Evolutionary conservation across 805 yeast species (phyloP), one percentile per base, ranked within the genome.

Genomic region (Ogataea henricii): DNA sequence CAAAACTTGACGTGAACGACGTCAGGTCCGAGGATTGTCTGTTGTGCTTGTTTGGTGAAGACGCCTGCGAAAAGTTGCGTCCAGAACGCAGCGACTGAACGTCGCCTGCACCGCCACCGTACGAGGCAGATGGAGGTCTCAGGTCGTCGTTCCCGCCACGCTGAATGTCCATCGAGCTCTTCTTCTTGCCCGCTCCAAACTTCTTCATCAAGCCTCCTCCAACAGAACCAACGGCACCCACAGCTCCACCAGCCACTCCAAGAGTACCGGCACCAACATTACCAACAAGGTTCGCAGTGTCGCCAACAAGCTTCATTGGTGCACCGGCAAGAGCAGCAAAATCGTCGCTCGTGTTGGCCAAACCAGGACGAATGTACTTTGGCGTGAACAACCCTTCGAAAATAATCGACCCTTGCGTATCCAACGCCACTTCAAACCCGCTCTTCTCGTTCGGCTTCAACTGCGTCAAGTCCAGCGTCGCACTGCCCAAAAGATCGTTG

Each of bases 361-460:
- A 64, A 41, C 69, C 67, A n/a, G 92, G 89, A 63, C 86, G 79
- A 40, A 81, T 67, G 63, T 85, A 87, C 56, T 81, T 79, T 17
- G 92, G 90, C 37, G 60, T 62, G 66, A 86, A 87, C 1, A 71
- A 66, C 3, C 80, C 83, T 38, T 72, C 68, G 48, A 83, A 60
- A 46, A 73, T 68, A n/a, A 85, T 67, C 1, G 69, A 54, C 51
- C 95, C 95, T 62, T 83, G 83, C n/a, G 89, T 82, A 50, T 78
- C 72, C 48, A 87, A 68, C 16, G 74, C 66, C 36, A 76, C 76
- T 18, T 72, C 70, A 56, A 83, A 72, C 10, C 72, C 70, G 12
- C 73, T 58, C 7, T 49, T 48, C 34, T 73, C 63, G 21, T 67
- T 67, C 1, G 83, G 77, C n/a, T 70, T 70, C 34, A 87, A 55